These are phyloP conservation scores for Solanum lignicaule DNA, from an alignment of 257 asterid genomes.

Conservation along the genomic window DNA sequence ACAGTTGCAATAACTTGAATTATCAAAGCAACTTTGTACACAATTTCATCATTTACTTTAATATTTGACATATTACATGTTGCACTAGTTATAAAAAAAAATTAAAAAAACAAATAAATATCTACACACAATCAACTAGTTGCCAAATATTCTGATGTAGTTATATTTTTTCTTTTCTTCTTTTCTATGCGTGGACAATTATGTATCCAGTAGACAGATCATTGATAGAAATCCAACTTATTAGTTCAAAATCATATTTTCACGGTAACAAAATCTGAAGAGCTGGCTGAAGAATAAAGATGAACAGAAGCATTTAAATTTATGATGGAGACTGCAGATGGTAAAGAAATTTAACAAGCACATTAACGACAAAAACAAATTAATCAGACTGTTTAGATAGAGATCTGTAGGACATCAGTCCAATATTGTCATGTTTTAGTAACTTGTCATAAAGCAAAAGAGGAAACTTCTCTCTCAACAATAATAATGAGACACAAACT, in stretches of 20 bases:
- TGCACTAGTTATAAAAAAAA: background rate
- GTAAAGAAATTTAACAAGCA: background rate
- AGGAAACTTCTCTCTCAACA: background rate
- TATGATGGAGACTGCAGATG: background rate
- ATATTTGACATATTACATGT: background rate
- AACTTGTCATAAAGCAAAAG: background rate
- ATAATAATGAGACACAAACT: slow-evolving; percentile 23
- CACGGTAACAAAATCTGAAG: background rate
- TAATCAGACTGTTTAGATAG: background rate
- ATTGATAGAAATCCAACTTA: background rate
- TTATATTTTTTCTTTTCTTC: background rate
- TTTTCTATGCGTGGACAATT: background rate
- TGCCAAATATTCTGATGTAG: background rate
- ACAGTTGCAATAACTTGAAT: background rate
- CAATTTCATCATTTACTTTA: background rate
- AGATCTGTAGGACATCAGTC: background rate
- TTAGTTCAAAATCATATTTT: background rate
- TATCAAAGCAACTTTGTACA: background rate
- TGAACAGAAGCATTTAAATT: background rate
- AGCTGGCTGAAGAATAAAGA: background rate
- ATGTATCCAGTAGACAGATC: background rate
- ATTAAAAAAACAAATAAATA: background rate
- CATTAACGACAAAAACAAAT: background rate
- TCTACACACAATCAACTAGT: background rate
- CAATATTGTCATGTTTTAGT: background rate